These are phyloP conservation scores for Guillardia theta DNA, from an alignment of 78 protist genomes.

Conservation along the genomic window DNA sequence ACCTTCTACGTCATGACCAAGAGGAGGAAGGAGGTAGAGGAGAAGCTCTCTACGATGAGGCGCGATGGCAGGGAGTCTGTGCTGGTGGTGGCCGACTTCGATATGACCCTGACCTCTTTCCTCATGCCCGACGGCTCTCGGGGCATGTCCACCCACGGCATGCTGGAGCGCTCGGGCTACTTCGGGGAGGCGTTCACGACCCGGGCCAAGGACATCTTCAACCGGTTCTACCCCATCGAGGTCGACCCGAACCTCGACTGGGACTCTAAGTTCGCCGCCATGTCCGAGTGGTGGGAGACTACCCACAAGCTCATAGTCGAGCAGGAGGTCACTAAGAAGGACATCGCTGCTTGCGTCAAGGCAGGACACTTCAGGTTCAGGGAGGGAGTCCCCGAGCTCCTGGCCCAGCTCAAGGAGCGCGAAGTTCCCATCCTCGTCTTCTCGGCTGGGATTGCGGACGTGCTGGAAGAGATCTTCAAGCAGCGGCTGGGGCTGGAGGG, in stretches of 20 bases:
- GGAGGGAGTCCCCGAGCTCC: not conserved
- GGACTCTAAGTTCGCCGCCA: not conserved
- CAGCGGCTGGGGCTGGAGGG: not conserved
- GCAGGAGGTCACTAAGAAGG: not conserved
- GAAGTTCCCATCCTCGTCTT: not conserved
- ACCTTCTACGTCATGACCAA: not conserved
- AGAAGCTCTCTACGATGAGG: not conserved
- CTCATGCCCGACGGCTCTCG: not conserved
- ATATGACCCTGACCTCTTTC: not conserved
- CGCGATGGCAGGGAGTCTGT: not conserved
- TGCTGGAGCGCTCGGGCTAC: not conserved
- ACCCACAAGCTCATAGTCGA: not conserved
- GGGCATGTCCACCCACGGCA: conserved; percentile 16
- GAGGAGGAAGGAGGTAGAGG: not conserved
- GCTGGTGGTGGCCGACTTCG: not conserved
- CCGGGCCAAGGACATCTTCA: not conserved
- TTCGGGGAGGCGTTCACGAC: not conserved
- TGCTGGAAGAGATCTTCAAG: not conserved
- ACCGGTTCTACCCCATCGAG: conserved; percentile 7
- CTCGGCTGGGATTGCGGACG: not conserved
- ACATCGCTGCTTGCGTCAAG: not conserved
- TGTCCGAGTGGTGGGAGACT: conserved; percentile 23
- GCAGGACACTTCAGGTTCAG: not conserved
- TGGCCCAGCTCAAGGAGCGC: not conserved
- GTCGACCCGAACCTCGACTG: not conserved